Evolutionary conservation across 345 rosid genomes (phyloP), one percentile per base, ranked within the genome.

Genomic region (Carallia pectinifolia): DNA sequence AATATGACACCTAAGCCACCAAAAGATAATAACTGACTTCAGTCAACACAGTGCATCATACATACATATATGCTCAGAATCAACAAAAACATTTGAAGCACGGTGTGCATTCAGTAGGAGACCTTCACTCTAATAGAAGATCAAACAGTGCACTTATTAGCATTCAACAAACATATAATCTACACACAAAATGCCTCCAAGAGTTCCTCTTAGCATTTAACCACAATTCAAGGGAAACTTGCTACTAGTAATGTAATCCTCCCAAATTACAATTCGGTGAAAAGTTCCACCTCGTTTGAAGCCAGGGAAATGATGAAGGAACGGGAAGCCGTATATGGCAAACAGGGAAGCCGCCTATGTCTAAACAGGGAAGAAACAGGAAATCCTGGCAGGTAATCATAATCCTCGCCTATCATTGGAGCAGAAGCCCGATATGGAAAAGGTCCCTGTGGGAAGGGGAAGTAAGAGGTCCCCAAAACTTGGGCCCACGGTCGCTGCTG

Each of bases 181-280:
- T 54, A 71, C 50, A 39, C 36, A 16, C 40, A 53, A 60, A 23
- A 13, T 5, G 18, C 27, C 48, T 69, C 56, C 65, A 69, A 19
- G n/a, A 6, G 13, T 18, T 59, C 29, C 31, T 18, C 33, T 13
- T 15, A 1, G 64, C 39, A 44, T 56, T 27, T 53, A 54, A 44
- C 23, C 39, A 6, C 1, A 15, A 9, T 19, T 56, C 50, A 56
- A 54, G 12, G 6, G 29, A 56, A 33, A 37, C 62, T 58, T 23
- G 4, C 3, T 5, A 6, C 54, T 66, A 62, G 18, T 54, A 36
- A 64, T 53, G 71, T 44, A 53, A 66, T 40, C 83, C 76, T 74
- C 86, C 87, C 34, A 71, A 81, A 68, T 77, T 76, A 75, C 91
- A 83, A 64, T 56, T 37, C 6, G 74, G 80, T 16, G 72, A 4